Evolutionary conservation across 768 basidiomycete genomes (phyloP).

Genomic region (Hydnomerulius pinastri): DNA sequence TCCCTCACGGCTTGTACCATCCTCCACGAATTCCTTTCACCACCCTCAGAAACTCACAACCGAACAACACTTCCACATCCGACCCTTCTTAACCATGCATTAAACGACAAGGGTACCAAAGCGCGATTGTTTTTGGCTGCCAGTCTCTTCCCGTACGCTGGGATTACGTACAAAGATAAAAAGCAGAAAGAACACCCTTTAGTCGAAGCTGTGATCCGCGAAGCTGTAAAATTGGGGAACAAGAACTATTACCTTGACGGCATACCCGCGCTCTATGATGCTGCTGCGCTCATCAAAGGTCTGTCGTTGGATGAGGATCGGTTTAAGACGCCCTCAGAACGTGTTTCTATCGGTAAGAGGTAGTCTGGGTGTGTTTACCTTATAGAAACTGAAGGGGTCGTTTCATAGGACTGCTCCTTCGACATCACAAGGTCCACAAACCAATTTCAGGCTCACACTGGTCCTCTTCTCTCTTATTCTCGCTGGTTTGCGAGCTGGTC

Average conservation of each 20-base stretch:
- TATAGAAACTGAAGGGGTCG: neutral
- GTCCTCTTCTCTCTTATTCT: constrained; percentile 72
- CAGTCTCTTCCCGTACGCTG: constrained; percentile 70
- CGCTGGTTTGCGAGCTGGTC: constrained; percentile 70
- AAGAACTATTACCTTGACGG: constrained; percentile 80
- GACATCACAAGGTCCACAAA: constrained; percentile 69
- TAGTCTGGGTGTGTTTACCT: neutral
- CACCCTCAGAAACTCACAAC: constrained; percentile 16
- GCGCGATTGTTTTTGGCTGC: constrained; percentile 80
- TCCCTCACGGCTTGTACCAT: constrained; percentile 61
- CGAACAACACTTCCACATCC: constrained; percentile 31
- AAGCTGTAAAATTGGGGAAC: constrained; percentile 81
- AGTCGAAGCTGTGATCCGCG: constrained; percentile 72
- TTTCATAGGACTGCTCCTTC: constrained; percentile 61
- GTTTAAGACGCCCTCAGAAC: constrained; percentile 45
- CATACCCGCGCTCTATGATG: constrained; percentile 64
- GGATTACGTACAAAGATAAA: constrained; percentile 56
- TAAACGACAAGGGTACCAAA: constrained; percentile 33
- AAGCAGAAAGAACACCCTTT: constrained; percentile 64
- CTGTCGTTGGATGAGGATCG: constrained; percentile 33
- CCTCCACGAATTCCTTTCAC: constrained; percentile 50
- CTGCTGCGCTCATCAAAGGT: constrained; percentile 42
- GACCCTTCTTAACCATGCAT: constrained; percentile 36
- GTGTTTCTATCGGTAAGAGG: constrained; percentile 59
- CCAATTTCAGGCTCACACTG: constrained; percentile 62